Evolutionary conservation across 352 stramenopile species (phyloP).

Genomic region (Globisporangium yorkense): DNA sequence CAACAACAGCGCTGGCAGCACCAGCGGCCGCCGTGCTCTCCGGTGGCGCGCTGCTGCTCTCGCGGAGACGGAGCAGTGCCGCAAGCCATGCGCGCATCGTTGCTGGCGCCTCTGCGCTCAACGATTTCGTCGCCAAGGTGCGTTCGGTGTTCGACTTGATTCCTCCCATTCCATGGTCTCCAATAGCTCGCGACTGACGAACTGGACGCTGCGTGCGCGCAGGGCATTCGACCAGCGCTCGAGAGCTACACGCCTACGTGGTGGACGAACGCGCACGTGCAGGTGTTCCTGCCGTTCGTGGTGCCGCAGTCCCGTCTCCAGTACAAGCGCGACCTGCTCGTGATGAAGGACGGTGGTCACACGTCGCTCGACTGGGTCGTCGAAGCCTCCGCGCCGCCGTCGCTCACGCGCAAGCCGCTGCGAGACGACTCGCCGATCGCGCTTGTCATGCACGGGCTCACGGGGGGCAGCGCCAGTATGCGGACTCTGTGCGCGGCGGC

Average conservation of each 20-base stretch:
- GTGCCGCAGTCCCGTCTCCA: constrained; percentile 44
- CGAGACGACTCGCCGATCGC: constrained; percentile 38
- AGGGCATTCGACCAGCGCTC: constrained; percentile 43
- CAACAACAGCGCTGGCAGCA: not conserved
- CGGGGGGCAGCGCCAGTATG: constrained; percentile 59
- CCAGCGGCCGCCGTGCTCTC: constrained; percentile 26
- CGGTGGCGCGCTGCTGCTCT: constrained; percentile 21
- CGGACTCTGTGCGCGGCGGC: constrained; percentile 59
- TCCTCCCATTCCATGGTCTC: not conserved
- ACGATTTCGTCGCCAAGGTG: constrained; percentile 47
- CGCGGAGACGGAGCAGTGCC: constrained; percentile 4
- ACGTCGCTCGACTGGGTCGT: constrained; percentile 64
- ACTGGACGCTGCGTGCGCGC: not conserved
- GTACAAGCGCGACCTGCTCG: constrained; percentile 59
- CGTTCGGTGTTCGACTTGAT: not conserved
- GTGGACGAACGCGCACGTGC: constrained; percentile 72
- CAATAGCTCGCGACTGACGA: not conserved
- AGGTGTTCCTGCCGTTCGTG: constrained; percentile 68
- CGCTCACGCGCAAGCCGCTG: constrained; percentile 2
- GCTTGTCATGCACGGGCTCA: constrained; percentile 66
- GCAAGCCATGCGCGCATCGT: constrained; percentile 46
- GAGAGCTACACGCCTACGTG: constrained; percentile 61
- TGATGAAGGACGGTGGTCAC: constrained; percentile 53
- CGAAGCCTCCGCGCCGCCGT: constrained; percentile 20
- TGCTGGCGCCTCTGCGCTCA: constrained; percentile 54